Percentiles rank a stretch among this genome's conserved stretches.
These are phyloP conservation scores for Drechslerella coelobrocha DNA, from an alignment of 2,329 filamentous ascomycete species.

Conservation along the genomic window DNA sequence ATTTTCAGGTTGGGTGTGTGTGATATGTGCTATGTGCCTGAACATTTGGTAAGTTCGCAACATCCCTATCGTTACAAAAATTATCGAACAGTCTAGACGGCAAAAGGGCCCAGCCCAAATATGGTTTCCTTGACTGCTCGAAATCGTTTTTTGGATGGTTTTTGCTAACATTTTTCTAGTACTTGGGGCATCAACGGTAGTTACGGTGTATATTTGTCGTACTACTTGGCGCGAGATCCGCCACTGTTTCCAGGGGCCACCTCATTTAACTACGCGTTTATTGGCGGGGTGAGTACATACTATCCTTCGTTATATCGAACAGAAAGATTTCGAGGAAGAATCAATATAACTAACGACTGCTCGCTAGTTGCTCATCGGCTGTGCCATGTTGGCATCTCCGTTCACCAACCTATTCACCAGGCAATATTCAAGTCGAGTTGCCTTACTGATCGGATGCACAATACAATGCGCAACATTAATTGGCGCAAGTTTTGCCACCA, in stretches of 20 bases:
- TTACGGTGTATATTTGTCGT: slow-evolving; percentile 77
- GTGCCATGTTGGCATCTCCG: slow-evolving; percentile 69
- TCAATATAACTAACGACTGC: not conserved
- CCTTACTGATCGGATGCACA: slow-evolving; percentile 70
- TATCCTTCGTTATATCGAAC: slow-evolving; percentile 62
- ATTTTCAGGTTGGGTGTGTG: slow-evolving; percentile 40
- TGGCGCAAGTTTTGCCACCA: slow-evolving; percentile 71
- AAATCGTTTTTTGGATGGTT: no score
- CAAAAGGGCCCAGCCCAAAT: not conserved
- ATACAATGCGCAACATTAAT: slow-evolving; percentile 72
- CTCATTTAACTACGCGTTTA: slow-evolving; percentile 74
- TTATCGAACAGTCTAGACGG: not conserved
- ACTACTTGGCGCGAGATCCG: slow-evolving; percentile 71
- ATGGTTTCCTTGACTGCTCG: no score
- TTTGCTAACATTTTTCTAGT: slow-evolving; percentile 17
- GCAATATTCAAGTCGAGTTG: slow-evolving; percentile 68
- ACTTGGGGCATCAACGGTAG: slow-evolving; percentile 62
- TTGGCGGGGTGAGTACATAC: slow-evolving; percentile 72
- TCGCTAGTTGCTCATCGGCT: slow-evolving; percentile 20
- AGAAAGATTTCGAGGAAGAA: not conserved
- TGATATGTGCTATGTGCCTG: slow-evolving; percentile 53
- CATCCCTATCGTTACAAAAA: not conserved
- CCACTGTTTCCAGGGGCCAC: slow-evolving; percentile 67
- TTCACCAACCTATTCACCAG: slow-evolving; percentile 69
- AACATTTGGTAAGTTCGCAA: slow-evolving; percentile 37